Conservation (phyloP, 371 early-diverging fungal species). For the Circinella minor region DNA sequence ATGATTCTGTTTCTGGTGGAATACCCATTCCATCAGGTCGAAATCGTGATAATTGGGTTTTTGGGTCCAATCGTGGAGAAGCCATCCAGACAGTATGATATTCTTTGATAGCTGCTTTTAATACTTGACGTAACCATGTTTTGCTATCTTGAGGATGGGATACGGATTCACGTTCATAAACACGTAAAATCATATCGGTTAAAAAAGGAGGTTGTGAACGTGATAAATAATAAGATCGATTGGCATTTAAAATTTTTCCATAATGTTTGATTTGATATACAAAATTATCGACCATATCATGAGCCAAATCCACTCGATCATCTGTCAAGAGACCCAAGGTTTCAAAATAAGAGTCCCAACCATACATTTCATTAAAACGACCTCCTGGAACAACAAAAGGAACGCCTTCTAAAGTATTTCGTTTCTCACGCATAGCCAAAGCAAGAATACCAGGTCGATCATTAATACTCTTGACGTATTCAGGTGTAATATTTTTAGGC, state of each 20-base stretch:
- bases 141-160: slow-evolving; percentile 31
- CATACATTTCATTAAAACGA: slow-evolving; percentile 97
- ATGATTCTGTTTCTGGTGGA: slow-evolving; percentile 93
- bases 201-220: slow-evolving; percentile 96
- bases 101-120: slow-evolving; percentile 86
- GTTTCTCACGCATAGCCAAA: slow-evolving; percentile 67
- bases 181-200: slow-evolving; percentile 88
- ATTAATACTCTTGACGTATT: slow-evolving; percentile 88
- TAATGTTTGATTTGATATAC: slow-evolving; percentile 91
- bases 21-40: slow-evolving; percentile 87
- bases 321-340: slow-evolving; percentile 83
- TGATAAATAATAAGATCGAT: slow-evolving; percentile 91
- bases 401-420: slow-evolving; percentile 65
- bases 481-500: slow-evolving; percentile 83
- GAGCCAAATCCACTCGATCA: slow-evolving; percentile 77
- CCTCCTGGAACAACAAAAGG: slow-evolving; percentile 96
- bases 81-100: slow-evolving; percentile 88
- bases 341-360: slow-evolving; percentile 95
- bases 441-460: slow-evolving; percentile 87
- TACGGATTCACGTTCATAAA: slow-evolving; percentile 56
- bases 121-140: slow-evolving; percentile 70
- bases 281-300: slow-evolving; percentile 95
- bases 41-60: slow-evolving; percentile 77
- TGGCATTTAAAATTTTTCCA: slow-evolving; percentile 95
- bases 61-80: slow-evolving; percentile 72